Conservation (phyloP, 768 basidiomycete species). For the Mycena haematopus region DNA sequence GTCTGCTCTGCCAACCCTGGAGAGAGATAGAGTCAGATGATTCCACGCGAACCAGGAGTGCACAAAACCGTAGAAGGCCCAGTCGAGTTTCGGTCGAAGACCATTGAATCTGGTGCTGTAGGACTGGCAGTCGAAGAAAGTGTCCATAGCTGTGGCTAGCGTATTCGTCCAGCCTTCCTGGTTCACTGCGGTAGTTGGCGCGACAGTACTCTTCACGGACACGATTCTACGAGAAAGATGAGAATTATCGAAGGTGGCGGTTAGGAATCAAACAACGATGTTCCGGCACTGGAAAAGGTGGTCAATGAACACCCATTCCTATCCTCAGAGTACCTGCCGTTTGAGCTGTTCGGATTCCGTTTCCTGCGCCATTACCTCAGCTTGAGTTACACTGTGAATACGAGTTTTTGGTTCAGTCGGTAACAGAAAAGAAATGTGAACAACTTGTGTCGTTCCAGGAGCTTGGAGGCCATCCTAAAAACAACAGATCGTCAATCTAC, state of each 20-base stretch:
- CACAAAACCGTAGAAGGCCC: slow-evolving; percentile 36
- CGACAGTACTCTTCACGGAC: slow-evolving; percentile 26
- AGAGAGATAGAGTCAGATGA: too few species aligned
- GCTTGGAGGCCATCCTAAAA: slow-evolving; percentile 34
- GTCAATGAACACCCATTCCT: background rate
- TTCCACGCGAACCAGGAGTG: too few species aligned
- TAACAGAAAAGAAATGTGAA: background rate
- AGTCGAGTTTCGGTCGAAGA: slow-evolving; percentile 20
- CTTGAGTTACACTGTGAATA: slow-evolving; percentile 35
- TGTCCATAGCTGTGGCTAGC: slow-evolving; percentile 30
- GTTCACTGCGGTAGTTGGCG: slow-evolving; percentile 9
- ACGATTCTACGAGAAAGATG: slow-evolving; percentile 21
- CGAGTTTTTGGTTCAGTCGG: background rate
- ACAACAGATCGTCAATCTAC: background rate
- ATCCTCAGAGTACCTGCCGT: slow-evolving; percentile 21
- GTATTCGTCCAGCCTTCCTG: slow-evolving; percentile 27
- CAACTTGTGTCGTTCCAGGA: slow-evolving; percentile 36
- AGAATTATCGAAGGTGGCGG: background rate
- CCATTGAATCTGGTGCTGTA: slow-evolving; percentile 29
- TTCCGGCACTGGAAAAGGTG: slow-evolving; percentile 20
- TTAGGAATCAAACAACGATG: slow-evolving; percentile 13
- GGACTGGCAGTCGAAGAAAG: slow-evolving; percentile 35
- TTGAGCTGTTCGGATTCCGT: slow-evolving; percentile 34
- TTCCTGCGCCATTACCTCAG: slow-evolving; percentile 36
- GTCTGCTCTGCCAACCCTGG: slow-evolving; percentile 36